Conservation (phyloP, 202 grass and related monocot genomes). For the Brachypodium distachyon region DNA sequence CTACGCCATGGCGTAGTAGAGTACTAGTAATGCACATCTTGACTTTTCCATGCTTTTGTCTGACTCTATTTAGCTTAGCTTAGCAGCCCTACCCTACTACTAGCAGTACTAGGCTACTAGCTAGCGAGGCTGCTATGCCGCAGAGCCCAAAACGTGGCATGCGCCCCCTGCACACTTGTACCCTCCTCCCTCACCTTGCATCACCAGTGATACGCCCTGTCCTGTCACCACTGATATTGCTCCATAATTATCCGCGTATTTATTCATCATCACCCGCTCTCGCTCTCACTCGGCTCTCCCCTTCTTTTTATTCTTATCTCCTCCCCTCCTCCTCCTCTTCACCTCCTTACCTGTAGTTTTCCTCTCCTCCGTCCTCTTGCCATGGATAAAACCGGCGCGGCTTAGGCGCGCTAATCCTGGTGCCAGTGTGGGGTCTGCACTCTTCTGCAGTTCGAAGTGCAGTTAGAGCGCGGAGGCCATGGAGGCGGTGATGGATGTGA, state of each 20-base stretch:
- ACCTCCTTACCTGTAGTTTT: constrained; percentile 40
- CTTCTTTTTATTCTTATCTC: constrained; percentile 42
- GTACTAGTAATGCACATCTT: neutral
- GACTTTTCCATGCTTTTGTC: neutral
- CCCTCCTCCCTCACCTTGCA: neutral
- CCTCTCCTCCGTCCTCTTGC: neutral
- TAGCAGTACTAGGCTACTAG: neutral
- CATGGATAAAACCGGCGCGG: constrained; percentile 8
- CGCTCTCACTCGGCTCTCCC: neutral
- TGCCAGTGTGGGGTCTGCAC: neutral
- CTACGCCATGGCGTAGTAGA: too few relatives aligned
- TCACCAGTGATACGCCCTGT: neutral
- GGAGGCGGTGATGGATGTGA: constrained; percentile 41
- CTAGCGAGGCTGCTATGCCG: neutral
- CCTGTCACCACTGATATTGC: neutral
- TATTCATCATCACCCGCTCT: neutral
- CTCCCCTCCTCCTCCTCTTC: neutral
- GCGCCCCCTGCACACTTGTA: constrained; percentile 22
- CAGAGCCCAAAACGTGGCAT: constrained; percentile 28
- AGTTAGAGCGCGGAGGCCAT: neutral
- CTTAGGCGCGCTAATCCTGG: constrained; percentile 28
- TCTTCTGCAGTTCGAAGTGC: neutral
- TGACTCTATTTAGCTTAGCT: neutral
- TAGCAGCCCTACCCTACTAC: neutral
- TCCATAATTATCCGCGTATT: neutral